Conservation (phyloP, 1,284 basidiomycete genomes). For the Cronartium quercuum region DNA sequence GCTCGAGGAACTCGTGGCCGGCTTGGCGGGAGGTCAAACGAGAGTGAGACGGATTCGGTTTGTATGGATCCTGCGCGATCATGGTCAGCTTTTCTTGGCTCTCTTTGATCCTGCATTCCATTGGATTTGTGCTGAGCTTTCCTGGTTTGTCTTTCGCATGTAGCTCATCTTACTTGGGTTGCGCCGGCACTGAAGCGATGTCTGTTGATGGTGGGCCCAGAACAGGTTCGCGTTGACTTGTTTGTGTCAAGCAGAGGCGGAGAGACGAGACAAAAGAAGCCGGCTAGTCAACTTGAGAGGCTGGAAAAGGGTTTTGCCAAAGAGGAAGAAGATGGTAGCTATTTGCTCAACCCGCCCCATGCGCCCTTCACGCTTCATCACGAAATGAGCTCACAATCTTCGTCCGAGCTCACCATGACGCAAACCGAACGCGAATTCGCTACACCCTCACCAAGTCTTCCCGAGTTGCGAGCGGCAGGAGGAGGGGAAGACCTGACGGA, state of each 20-base stretch:
- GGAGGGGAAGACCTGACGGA: conserved; percentile 23
- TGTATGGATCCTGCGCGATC: conserved; percentile 77
- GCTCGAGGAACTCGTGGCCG: conserved; percentile 64
- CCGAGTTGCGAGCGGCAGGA: background rate
- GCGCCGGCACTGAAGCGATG: conserved; percentile 65
- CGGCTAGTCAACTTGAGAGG: background rate
- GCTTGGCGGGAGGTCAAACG: conserved; percentile 57
- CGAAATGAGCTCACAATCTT: background rate
- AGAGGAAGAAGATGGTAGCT: conserved; percentile 8
- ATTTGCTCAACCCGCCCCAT: conserved; percentile 16
- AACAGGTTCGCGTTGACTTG: conserved; percentile 67
- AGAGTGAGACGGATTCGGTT: conserved; percentile 63
- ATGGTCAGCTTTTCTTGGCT: conserved; percentile 54
- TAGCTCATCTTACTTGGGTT: conserved; percentile 78
- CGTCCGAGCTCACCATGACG: background rate
- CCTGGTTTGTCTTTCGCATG: background rate
- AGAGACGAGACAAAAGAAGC: background rate
- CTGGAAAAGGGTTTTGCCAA: background rate
- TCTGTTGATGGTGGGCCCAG: conserved; percentile 58
- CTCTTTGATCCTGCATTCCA: background rate
- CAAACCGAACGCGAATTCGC: background rate
- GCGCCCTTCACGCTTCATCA: conserved; percentile 4
- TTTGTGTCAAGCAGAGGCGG: conserved; percentile 59
- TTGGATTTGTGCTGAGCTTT: background rate
- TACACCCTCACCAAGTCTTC: background rate